phyloP scores from a whole-genome alignment of 495 filamentous ascomycete genomes.

The Aspergillus heteromorphus region DNA sequence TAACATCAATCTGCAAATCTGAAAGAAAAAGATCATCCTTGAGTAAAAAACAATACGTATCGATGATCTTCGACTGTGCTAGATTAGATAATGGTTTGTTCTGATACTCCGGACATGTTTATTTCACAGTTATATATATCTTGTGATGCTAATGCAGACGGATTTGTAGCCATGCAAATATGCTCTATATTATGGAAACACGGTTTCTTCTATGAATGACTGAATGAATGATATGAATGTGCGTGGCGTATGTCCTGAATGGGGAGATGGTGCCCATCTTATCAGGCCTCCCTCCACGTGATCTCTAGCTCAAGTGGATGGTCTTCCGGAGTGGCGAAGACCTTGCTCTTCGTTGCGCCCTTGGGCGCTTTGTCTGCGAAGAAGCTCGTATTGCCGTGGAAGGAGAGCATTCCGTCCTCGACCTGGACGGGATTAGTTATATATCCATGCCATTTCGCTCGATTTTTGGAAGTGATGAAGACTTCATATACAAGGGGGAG shows the following conservation, averaged over 20 bases:
- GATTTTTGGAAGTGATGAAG: slow-evolving; percentile 1
- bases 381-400: slow-evolving; percentile 46
- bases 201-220: too few species aligned
- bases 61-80: too few species aligned
- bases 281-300: slow-evolving; percentile 22
- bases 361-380: slow-evolving; percentile 55
- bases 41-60: not conserved
- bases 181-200: not conserved
- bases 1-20: not conserved
- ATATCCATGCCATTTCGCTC: not conserved
- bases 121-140: too few species aligned
- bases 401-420: slow-evolving; percentile 42
- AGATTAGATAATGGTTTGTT: too few species aligned
- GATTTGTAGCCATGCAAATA: too few species aligned
- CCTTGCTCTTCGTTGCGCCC: slow-evolving; percentile 37
- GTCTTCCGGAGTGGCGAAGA: slow-evolving; percentile 30
- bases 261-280: too few species aligned
- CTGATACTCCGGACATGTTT: too few species aligned
- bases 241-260: too few species aligned
- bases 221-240: too few species aligned
- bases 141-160: too few species aligned
- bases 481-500: not conserved
- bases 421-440: slow-evolving; percentile 16
- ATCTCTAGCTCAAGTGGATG: slow-evolving; percentile 38
- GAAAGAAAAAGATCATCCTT: not conserved